Evolutionary conservation across 352 stramenopile species (phyloP), one percentile per base, ranked within the genome.

Genomic region (Phytophthora cryptogea): DNA sequence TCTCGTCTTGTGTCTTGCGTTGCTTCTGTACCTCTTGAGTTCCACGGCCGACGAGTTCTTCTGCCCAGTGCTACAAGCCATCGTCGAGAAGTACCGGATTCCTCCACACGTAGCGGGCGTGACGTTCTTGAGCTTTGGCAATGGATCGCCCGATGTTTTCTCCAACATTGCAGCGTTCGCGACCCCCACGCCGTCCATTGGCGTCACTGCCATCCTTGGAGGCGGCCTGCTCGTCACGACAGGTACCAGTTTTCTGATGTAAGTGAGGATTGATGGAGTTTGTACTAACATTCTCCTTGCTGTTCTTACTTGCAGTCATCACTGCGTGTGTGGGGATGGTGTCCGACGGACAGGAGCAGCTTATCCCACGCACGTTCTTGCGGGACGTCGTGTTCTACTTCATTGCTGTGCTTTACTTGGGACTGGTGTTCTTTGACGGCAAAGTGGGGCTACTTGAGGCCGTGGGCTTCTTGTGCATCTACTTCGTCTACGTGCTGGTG

Each of bases 21-120:
- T 89, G 47, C 65, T 94, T 46, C 59, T 94, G 9, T 94, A 92
- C 50, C 60, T 94, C 31, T 66, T 92, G 26, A 92, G 82, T 66
- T 92, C 84, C 26, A 94, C 84, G 3, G 84, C 84, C 45, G 84
- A 94, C 61, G 73, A 83, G 55, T 94, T 94, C 62, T 94, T 94
- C 64, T 90, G 78, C 41, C 84, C 84, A 0, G 72, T 85, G 36
- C 60, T 92, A 7, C 85, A 94, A 56, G 70, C 76, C 2, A 88
- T 94, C 23, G 82, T 94, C 17, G 82, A 90, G 44, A 86, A 88
- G 63, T 90, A 88, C 59, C 80, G 68, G 5, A 86, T 93, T 40
- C 83, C 81, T 26, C 79, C 83, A 1, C 80, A 90, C 23, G 72
- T 93, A 23, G 81, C 83, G 0, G 83, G 83, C 26, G 83, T 91